A percentile compares a stretch with the other conserved stretches of the same genome.
Conservation (phyloP, 306 rosid species). For the Begonia peltatifolia region DNA sequence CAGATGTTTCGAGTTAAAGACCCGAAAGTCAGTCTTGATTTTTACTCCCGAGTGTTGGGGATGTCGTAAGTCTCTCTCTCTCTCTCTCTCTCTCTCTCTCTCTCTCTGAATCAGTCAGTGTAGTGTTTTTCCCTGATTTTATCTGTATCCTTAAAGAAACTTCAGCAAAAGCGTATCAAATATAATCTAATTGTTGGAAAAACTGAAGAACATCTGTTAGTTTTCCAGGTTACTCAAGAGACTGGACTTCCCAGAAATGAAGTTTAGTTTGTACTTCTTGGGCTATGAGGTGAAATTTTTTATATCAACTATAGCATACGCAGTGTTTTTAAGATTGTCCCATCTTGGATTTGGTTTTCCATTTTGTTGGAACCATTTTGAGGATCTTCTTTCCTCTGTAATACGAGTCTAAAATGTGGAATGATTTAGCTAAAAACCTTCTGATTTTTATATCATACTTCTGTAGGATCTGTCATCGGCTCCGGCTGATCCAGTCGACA, state of each 20-base stretch:
- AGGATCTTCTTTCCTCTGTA: too few relatives aligned
- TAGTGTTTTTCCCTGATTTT: not conserved
- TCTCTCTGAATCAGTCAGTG: not conserved
- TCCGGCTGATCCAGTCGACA: conserved; percentile 48
- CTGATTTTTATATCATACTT: not conserved
- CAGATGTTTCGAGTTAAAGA: conserved; percentile 81
- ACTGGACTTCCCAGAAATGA: conserved; percentile 81
- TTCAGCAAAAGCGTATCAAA: not conserved
- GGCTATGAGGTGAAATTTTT: conserved; percentile 65
- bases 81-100: not conserved
- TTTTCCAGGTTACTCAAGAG: conserved; percentile 72
- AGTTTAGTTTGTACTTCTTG: conserved; percentile 82
- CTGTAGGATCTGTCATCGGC: conserved; percentile 47
- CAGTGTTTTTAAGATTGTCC: conserved; percentile 8
- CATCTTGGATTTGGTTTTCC: conserved; percentile 3
- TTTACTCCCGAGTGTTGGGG: conserved; percentile 84
- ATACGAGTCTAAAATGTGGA: too few relatives aligned
- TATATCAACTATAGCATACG: not conserved
- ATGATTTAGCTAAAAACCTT: too few relatives aligned
- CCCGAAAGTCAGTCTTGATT: conserved; percentile 85
- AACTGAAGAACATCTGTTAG: conserved; percentile 3
- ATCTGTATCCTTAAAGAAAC: not conserved
- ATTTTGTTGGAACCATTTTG: not conserved
- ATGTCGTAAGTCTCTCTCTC: conserved; percentile 64
- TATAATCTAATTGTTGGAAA: too few relatives aligned